Percentiles rank a stretch among this genome's conserved stretches.
Evolutionary conservation across 2,329 filamentous ascomycete species (phyloP).

Genomic region (Botryotinia calthae): DNA sequence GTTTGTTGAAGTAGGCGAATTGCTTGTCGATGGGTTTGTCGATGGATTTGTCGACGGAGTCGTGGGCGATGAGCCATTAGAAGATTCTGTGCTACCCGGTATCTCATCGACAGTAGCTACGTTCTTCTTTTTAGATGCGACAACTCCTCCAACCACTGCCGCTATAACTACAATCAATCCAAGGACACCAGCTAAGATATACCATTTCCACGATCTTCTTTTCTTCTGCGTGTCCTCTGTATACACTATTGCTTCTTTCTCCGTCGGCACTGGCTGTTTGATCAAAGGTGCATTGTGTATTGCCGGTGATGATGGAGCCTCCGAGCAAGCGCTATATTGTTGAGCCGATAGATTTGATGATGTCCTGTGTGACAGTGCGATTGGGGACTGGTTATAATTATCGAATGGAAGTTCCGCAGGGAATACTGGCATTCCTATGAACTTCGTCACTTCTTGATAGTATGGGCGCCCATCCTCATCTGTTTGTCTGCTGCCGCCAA

Average conservation of each 20-base stretch:
- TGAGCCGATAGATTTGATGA: conserved; percentile 1
- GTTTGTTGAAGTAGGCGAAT: not conserved
- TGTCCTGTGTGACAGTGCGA: conserved; percentile 6
- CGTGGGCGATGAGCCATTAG: not conserved
- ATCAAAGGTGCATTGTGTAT: not conserved
- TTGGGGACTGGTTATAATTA: not conserved
- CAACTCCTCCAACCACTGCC: not conserved
- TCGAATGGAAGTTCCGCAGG: conserved; percentile 8
- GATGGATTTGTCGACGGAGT: not conserved
- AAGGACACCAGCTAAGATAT: not conserved
- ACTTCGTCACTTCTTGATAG: conserved; percentile 9
- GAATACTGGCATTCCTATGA: conserved; percentile 13
- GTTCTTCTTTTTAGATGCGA: not conserved
- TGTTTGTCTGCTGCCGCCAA: not conserved
- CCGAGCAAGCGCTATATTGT: not conserved
- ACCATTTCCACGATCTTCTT: conserved; percentile 5
- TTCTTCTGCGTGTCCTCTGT: not conserved
- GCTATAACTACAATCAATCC: not conserved
- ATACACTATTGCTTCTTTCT: not conserved
- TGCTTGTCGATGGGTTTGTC: not conserved
- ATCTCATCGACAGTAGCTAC: not conserved
- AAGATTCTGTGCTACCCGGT: not conserved
- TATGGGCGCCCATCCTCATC: not conserved
- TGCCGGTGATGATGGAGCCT: not conserved
- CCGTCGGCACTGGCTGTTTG: not conserved